Percentiles rank a stretch among this genome's conserved stretches.
phyloP scores from a whole-genome alignment of 768 basidiomycete genomes.

The Trametes gibbosa region DNA sequence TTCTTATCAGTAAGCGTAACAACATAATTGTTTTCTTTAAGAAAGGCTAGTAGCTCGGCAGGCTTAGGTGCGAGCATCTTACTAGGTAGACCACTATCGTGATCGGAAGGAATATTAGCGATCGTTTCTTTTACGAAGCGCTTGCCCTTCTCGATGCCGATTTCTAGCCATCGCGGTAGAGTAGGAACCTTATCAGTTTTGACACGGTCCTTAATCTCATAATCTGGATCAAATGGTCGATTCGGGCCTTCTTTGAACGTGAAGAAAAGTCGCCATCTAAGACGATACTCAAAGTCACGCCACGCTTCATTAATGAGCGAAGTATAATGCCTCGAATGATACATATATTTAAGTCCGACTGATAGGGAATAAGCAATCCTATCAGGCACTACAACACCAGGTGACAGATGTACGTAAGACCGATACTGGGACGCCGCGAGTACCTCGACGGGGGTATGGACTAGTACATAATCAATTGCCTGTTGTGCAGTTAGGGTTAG shows the following conservation, averaged over 20 bases:
- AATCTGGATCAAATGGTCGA: conserved; percentile 2
- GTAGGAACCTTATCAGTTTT: not conserved
- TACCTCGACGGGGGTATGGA: not conserved
- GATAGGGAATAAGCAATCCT: not conserved
- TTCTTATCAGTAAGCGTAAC: not conserved
- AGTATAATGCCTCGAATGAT: not conserved
- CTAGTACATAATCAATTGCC: not conserved
- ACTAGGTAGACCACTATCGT: too few relatives aligned
- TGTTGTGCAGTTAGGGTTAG: not conserved
- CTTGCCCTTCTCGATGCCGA: not conserved
- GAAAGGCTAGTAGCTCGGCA: not conserved
- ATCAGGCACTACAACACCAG: not conserved
- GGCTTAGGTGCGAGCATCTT: too few relatives aligned
- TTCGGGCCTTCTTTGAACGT: not conserved
- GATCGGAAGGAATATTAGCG: not conserved
- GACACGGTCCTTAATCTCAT: not conserved
- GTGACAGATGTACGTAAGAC: not conserved
- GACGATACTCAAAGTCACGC: not conserved
- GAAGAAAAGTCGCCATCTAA: not conserved
- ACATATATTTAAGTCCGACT: conserved; percentile 4
- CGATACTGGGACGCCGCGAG: not conserved
- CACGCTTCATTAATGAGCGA: not conserved
- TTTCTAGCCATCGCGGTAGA: not conserved
- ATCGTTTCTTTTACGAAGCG: not conserved
- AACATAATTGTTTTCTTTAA: not conserved